These are phyloP conservation scores for Fibroporia radiculosa DNA, from an alignment of 768 basidiomycete genomes.

Conservation along the genomic window DNA sequence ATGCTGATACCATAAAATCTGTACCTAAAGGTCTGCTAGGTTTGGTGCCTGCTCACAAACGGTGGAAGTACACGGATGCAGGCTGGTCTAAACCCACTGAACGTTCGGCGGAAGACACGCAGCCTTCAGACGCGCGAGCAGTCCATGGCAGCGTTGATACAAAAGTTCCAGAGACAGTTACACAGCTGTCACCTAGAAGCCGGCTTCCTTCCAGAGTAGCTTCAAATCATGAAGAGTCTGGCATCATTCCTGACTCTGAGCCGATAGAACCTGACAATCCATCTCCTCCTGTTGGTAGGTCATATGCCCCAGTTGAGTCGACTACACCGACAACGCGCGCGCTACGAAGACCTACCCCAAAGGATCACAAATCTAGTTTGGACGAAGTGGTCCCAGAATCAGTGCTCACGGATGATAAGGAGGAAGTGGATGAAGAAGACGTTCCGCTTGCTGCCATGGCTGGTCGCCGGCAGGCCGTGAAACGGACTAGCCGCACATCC, in stretches of 20 bases:
- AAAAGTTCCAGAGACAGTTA: neutral
- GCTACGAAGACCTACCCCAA: neutral
- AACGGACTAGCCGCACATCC: too few relatives aligned
- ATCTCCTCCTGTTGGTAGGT: neutral
- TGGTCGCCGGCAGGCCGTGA: too few relatives aligned
- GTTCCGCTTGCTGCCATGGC: constrained; percentile 40
- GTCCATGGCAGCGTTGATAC: constrained; percentile 5
- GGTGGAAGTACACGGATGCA: constrained; percentile 6
- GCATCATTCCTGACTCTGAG: constrained; percentile 61
- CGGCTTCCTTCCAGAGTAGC: too few relatives aligned
- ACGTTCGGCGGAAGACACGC: constrained; percentile 12
- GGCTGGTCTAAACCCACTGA: neutral
- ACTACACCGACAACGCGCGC: neutral
- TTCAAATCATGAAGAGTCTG: constrained; percentile 30
- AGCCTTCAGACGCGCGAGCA: constrained; percentile 14
- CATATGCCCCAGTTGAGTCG: neutral
- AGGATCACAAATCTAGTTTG: too few relatives aligned
- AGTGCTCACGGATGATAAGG: constrained; percentile 12
- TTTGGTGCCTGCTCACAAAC: constrained; percentile 8
- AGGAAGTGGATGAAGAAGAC: constrained; percentile 32
- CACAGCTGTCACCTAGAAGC: constrained; percentile 6
- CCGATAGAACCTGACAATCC: constrained; percentile 29
- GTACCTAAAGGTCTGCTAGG: constrained; percentile 2
- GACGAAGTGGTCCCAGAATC: neutral
- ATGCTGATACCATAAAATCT: neutral